phyloP scores from a whole-genome alignment of 1,284 basidiomycete species.

The Ustilago lituana region DNA sequence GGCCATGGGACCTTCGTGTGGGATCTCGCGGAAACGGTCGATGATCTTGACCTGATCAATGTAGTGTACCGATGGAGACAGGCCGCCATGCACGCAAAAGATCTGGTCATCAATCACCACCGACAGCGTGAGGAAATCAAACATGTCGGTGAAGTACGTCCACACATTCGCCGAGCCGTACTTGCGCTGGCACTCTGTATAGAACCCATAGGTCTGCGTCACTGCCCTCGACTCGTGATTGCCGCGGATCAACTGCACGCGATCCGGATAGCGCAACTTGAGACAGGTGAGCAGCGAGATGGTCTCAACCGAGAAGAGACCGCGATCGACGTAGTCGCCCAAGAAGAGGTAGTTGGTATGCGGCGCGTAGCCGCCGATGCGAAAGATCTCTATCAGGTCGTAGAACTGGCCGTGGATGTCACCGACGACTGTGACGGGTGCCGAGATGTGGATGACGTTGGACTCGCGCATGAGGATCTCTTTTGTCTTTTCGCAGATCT shows the following conservation, averaged over 20 bases:
- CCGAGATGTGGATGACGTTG: conserved; percentile 96
- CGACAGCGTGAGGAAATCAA: conserved; percentile 95
- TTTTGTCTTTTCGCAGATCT: conserved; percentile 67
- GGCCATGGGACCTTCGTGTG: conserved; percentile 99
- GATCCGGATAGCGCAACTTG: conserved; percentile 94
- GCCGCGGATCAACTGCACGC: conserved; percentile 95
- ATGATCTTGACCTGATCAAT: conserved; percentile 99
- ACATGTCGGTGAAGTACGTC: conserved; percentile 99
- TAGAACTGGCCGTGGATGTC: conserved; percentile 99
- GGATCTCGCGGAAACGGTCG: conserved; percentile 99
- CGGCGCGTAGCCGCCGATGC: conserved; percentile 95
- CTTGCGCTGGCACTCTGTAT: conserved; percentile 96
- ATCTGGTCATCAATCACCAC: conserved; percentile 99
- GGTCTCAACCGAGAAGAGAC: conserved; percentile 96
- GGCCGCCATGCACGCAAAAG: conserved; percentile 97
- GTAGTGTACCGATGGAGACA: conserved; percentile 97
- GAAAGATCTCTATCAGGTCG: conserved; percentile 98
- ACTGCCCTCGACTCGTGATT: conserved; percentile 99
- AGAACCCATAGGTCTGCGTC: conserved; percentile 99
- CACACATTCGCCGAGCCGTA: conserved; percentile 91
- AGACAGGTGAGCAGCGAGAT: conserved; percentile 96
- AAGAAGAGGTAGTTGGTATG: conserved; percentile 88
- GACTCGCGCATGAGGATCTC: conserved; percentile 94
- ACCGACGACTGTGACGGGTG: conserved; percentile 98
- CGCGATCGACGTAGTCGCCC: conserved; percentile 97